phyloP scores from a whole-genome alignment of 192 early-diverging fungal species.

The Dimargaris cristalligena region DNA sequence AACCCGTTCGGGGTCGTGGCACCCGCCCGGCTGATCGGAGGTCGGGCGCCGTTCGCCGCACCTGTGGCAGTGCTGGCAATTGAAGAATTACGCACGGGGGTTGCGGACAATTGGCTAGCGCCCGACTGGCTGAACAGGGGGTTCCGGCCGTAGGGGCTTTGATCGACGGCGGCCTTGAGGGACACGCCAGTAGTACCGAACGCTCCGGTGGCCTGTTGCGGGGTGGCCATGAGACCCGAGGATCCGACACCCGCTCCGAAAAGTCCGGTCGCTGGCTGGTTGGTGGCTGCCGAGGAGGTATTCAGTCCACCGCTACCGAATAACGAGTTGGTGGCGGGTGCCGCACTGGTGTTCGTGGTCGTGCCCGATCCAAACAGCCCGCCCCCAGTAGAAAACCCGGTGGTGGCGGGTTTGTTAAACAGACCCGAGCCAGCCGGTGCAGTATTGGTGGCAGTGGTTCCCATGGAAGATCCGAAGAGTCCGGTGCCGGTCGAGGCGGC shows the following conservation, averaged over 20 bases:
- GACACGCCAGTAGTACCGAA: constrained; percentile 10
- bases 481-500: background rate
- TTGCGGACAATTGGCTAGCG: constrained; percentile 23
- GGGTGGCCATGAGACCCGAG: constrained; percentile 28
- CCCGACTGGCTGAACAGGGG: constrained; percentile 48
- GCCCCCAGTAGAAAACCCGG: constrained; percentile 11
- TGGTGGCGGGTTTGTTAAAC: too few species aligned
- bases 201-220: constrained; percentile 15
- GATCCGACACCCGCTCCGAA: constrained; percentile 11
- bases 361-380: constrained; percentile 14
- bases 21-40: too few species aligned
- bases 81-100: constrained; percentile 13
- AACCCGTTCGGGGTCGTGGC: constrained; percentile 22
- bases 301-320: constrained; percentile 14
- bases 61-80: constrained; percentile 14
- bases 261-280: constrained; percentile 9
- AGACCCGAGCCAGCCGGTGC: too few species aligned
- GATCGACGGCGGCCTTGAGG: constrained; percentile 60
- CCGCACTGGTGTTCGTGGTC: background rate
- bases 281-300: background rate
- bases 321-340: constrained; percentile 13
- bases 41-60: constrained; percentile 13
- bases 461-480: background rate
- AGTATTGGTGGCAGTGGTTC: constrained; percentile 4
- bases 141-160: constrained; percentile 74